Evolutionary conservation across 768 basidiomycete genomes (phyloP), one percentile per base, ranked within the genome.

Genomic region (Jaapia argillacea): DNA sequence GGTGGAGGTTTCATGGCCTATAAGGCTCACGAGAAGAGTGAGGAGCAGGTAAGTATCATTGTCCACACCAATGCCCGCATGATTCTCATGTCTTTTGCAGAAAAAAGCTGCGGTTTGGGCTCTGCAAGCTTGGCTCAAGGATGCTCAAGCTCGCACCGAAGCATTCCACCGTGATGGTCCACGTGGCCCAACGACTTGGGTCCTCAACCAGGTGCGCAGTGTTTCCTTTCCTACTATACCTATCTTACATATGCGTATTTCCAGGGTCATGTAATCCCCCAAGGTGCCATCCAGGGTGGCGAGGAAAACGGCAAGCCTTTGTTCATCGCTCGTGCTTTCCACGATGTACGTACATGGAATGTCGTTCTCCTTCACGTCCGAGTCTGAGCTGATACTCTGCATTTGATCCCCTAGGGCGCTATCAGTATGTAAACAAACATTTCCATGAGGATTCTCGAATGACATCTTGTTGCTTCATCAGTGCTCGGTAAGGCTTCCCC

Each of bases 401-500:
- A 47, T 45, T 38, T 20, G 44, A n/a, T n/a, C n/a, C n/a, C n/a
- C n/a, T n/a, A 80, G 75, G 69, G 76, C 38, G 68, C 77, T 50
- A 44, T 79, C 44, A 64, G 81, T 84, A 50, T 55, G 66, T 53
- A 24, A 16, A 39, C 36, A n/a, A n/a, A n/a, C 42, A 1, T 12
- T 3, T 16, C 27, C 24, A 13, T 4, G 25, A 16, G 36, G 43
- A 25, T 13, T 28, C 22, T 20, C 25, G 45, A 46, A 39, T 51
- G 21, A 48, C 48, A 46, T 24, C 41, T 48, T 50, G 31, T 12
- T 31, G 26, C 28, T 18, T 35, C 23, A 44, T 27, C 44, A 85
- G 83, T 80, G 53, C 51, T 83, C 43, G 84, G 84, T 14, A 85
- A 82, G 53, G 81, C 80, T 2, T 77, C 73, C 22, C 48, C 56